Evolutionary conservation across 352 stramenopile species (phyloP), one percentile per base, ranked within the genome.

Genomic region (Vaucheria bursata): DNA sequence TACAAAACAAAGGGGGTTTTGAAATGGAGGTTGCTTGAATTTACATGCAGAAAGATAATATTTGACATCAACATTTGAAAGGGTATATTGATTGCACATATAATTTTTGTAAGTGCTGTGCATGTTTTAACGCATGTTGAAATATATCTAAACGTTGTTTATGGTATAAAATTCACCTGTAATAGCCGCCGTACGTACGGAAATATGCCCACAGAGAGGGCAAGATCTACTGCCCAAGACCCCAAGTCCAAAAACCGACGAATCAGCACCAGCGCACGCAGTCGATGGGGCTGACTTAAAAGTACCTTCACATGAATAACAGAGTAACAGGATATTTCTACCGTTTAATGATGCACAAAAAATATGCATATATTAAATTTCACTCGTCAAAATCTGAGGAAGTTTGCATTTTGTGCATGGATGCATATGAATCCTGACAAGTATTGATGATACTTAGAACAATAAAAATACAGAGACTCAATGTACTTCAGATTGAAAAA

Each of bases 111-210:
- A 59, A 59, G 18, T 18, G 18, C 45, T 59, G 45, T n/a, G n/a
- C 45, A n/a, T 59, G 45, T 59, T 59, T n/a, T 59, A 18, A 59
- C 18, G 45, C 45, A 59, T 59, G 45, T 59, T n/a, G 45, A 59
- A n/a, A 18, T n/a, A 18, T n/a, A 18, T 59, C 18, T n/a, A 59
- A 59, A 59, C 18, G 45, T 59, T n/a, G 18, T n/a, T 18, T 59
- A 59, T n/a, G n/a, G 18, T 18, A 59, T n/a, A 59, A 59, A 29
- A n/a, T n/a, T n/a, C n/a, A n/a, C n/a, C 84, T 97, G 92, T 5
- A 99, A 85, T 3, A 99, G 85, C 85, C 98, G 98, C 34, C 98
- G 88, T 5, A 99, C 94, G 78, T 99, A 99, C 1, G 95, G 96
- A 74, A 98, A 98, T 73, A 99, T 98, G 12, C 92, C 93, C 40